Evolutionary conservation across 148 eudicot genomes (phyloP), one percentile per base, ranked within the genome.

Genomic region (Rhododendron griersonianum): DNA sequence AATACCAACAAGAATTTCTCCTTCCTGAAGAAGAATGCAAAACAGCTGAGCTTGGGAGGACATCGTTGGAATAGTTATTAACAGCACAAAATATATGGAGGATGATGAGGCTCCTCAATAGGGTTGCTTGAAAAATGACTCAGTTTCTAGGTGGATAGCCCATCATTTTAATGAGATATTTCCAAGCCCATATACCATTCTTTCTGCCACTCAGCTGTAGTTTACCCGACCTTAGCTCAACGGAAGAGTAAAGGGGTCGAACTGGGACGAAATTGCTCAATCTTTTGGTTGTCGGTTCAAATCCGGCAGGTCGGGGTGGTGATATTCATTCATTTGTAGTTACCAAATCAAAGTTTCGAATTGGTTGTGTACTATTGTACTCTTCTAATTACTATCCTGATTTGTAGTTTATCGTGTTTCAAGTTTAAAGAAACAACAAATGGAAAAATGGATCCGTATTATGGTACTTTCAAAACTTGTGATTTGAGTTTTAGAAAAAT

Each of bases 241-340:
- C 77, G 93, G 93, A 81, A 91, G 93, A 91, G 95, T 88, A 69
- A 53, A 82, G 88, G 92, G 89, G 84, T 89, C 87, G 84, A 61
- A 83, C 85, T 11, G 23, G 53, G 75, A 45, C 84, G 69, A 63
- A 85, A 83, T 81, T 87, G 81, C 83, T 80, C 57, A 81, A 82
- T 81, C 91, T 90, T 90, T 90, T 82, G 91, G 94, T 86, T 88
- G 93, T 84, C 88, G 90, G 93, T 93, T 91, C 92, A 81, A 91
- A 85, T 93, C 93, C 93, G 85, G 90, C 91, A 91, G 92, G 93
- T 89, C 84, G 91, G 92, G 10, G 23, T 15, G 11, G 47, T 76
- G 45, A 37, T 76, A 74, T 74, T 73, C 44, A 1, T 75, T 75
- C 79, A 41, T 77, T 77, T 30, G 15, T 33, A 25, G 76, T 71